Percentiles rank a stretch among this genome's conserved stretches.
Evolutionary conservation across 495 filamentous ascomycete species (phyloP).

Genomic region (Podospora pseudocomata): DNA sequence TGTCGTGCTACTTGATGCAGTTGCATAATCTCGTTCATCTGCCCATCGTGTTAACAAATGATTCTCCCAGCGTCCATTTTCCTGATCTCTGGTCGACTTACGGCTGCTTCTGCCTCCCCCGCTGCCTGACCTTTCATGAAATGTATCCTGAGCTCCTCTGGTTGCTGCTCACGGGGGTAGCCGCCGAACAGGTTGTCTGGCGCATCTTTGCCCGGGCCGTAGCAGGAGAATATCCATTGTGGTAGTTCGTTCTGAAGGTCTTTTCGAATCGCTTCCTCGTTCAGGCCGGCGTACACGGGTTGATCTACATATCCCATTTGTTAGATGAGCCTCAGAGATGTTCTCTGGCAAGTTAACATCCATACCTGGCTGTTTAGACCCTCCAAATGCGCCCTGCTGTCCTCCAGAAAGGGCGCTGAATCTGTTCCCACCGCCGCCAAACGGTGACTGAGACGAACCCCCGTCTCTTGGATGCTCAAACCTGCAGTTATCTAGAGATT

Average conservation of each 20-base stretch:
- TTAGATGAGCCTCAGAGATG: background rate
- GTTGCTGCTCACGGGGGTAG: conserved; percentile 70
- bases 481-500: conserved; percentile 37
- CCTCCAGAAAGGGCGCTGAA: conserved; percentile 16
- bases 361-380: background rate
- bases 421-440: conserved; percentile 27
- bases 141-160: conserved; percentile 72
- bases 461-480: conserved; percentile 40
- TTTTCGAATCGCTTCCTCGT: conserved; percentile 50
- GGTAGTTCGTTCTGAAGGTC: conserved; percentile 71
- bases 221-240: conserved; percentile 79
- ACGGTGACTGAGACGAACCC: background rate
- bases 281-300: conserved; percentile 40
- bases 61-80: background rate
- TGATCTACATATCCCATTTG: conserved; percentile 21
- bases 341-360: background rate
- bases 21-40: conserved; percentile 58
- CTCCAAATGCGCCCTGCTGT: background rate
- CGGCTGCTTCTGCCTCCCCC: conserved; percentile 61
- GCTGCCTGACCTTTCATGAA: conserved; percentile 57
- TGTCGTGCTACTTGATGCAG: conserved; percentile 58
- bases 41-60: conserved; percentile 14
- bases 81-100: conserved; percentile 32
- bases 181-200: conserved; percentile 81
- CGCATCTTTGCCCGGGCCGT: conserved; percentile 66